Evolutionary conservation across 805 yeast species (phyloP).

Genomic region (Ogataea pilisensis): DNA sequence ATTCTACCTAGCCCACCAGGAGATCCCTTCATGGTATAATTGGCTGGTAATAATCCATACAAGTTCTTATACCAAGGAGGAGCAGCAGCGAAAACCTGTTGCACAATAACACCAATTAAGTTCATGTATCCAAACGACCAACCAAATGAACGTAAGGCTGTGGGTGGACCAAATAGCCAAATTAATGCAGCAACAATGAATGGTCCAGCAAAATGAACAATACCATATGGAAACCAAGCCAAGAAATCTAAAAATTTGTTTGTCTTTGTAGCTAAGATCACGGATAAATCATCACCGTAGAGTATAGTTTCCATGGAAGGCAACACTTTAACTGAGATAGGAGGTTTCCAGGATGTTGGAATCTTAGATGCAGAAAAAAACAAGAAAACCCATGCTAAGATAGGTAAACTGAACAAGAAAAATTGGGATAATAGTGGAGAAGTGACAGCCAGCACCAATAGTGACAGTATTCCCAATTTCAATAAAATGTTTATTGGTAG

Average conservation of each 20-base stretch:
- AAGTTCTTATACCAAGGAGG: conserved; percentile 92
- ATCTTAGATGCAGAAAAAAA: conserved; percentile 75
- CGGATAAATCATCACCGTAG: conserved; percentile 86
- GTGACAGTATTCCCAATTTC: conserved; percentile 30
- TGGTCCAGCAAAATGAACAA: conserved; percentile 82
- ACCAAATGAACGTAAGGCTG: conserved; percentile 74
- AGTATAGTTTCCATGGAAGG: conserved; percentile 91
- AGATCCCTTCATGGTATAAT: conserved; percentile 83
- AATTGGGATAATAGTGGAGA: conserved; percentile 81
- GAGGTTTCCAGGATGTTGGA: conserved; percentile 73
- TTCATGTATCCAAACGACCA: conserved; percentile 95
- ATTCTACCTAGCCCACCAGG: conserved; percentile 92
- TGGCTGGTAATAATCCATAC: conserved; percentile 82
- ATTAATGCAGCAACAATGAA: conserved; percentile 75
- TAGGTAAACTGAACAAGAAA: conserved; percentile 77
- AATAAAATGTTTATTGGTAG: conserved; percentile 50
- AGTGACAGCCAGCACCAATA: conserved; percentile 44
- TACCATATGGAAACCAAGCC: conserved; percentile 94
- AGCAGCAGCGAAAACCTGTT: conserved; percentile 82
- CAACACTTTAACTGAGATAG: conserved; percentile 81
- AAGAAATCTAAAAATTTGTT: conserved; percentile 66
- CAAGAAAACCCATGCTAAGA: conserved; percentile 79
- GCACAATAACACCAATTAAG: conserved; percentile 73
- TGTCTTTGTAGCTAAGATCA: conserved; percentile 72
- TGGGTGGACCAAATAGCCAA: conserved; percentile 89